Evolutionary conservation across 805 yeast genomes (phyloP), one percentile per base, ranked within the genome.

Genomic region (Metschnikowia vanudenii): DNA sequence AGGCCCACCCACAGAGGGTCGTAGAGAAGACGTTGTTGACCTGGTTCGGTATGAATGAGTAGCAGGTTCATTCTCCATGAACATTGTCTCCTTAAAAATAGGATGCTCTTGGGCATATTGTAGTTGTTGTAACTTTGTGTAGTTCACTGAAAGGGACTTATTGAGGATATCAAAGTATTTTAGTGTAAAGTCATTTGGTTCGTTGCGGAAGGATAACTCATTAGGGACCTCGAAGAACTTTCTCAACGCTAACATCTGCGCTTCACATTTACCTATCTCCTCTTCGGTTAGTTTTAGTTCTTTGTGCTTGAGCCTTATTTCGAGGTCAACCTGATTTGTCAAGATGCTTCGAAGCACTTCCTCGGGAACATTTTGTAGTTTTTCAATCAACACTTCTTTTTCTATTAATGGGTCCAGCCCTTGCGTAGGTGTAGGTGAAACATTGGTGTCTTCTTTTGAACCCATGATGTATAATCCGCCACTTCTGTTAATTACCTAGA

Each of bases 301-400:
- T 47, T 76, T 73, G 61, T 82, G 84, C 45, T 80, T 82, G 41
- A 83, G 62, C 24, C 84, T 56, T 11, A 82, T 79, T 53, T 82
- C 87, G 37, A 82, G 58, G 57, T 82, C 84, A 16, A 82, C 65
- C 52, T 80, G 81, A 47, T 76, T 67, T 41, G 67, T 60, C 37
- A 73, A 58, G 31, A 69, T 62, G 38, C 37, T 47, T 10, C 59
- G 56, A 31, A 55, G 57, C 18, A 51, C 49, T 18, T 55, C 58
- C 29, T 48, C 47, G 14, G 59, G 59, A n/a, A 55, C 53, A 18
- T 28, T 41, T 31, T 55, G 48, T n/a, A 55, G 53, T 37, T 52
- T 55, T 35, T 54, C 32, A 37, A 50, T 46, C 30, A 55, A 50
- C 11, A 37, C 45, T 10, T 50, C 49, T 33, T 47, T 52, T 14